Conservation (phyloP, 148 eudicot genomes). For the Cornus florida region DNA sequence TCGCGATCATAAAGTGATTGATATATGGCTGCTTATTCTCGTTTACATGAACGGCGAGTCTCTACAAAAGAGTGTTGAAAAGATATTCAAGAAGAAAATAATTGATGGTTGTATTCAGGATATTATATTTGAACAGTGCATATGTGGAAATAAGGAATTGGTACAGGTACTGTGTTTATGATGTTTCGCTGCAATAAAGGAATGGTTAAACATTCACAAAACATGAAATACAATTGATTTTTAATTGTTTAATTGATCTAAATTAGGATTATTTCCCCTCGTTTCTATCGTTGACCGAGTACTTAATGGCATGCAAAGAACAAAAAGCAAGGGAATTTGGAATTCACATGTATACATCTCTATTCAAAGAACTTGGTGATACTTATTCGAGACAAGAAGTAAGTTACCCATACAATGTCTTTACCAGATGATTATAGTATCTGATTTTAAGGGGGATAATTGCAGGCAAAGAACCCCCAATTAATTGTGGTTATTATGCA, state of each 20-base stretch:
- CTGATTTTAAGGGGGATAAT: background rate
- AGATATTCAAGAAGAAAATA: conserved; percentile 51
- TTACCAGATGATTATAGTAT: conserved; percentile 3
- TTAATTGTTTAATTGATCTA: conserved; percentile 6
- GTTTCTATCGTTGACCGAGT: conserved; percentile 46
- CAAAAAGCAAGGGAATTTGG: conserved; percentile 43
- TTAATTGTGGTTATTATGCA: conserved; percentile 16
- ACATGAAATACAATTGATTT: conserved; percentile 8
- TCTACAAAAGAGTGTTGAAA: conserved; percentile 53
- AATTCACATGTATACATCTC: conserved; percentile 39
- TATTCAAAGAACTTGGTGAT: conserved; percentile 48
- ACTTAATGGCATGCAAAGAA: conserved; percentile 52
- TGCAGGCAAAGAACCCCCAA: conserved; percentile 3
- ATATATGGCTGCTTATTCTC: conserved; percentile 56
- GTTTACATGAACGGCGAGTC: conserved; percentile 49
- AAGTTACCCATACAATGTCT: conserved; percentile 14
- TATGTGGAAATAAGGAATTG: conserved; percentile 45
- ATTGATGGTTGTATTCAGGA: conserved; percentile 47
- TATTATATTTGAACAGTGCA: conserved; percentile 49
- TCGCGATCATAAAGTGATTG: conserved; percentile 55
- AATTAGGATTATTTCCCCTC: conserved; percentile 49
- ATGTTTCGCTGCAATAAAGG: background rate
- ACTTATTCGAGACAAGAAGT: conserved; percentile 64
- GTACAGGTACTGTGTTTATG: conserved; percentile 36
- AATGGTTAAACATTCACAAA: background rate